A percentile compares a stretch with the other conserved stretches of the same genome.
Conservation (phyloP, 495 filamentous ascomycete genomes). For the Hypomontagnella monticulosa region DNA sequence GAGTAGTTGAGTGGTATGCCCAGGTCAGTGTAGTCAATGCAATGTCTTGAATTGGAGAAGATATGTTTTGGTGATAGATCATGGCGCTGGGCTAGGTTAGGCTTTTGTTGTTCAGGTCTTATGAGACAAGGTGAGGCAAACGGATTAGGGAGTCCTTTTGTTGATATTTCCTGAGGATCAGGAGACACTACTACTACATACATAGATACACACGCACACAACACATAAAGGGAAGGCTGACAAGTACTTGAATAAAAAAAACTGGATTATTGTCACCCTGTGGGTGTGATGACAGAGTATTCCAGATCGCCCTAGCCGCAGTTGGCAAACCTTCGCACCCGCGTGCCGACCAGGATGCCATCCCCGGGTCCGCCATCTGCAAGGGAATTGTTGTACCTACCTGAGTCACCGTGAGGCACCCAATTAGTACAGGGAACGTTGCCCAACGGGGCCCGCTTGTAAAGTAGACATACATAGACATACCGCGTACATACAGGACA, state of each 20-base stretch:
- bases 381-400: slow-evolving; percentile 41
- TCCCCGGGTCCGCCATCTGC: slow-evolving; percentile 39
- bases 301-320: slow-evolving; percentile 22
- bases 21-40: slow-evolving; percentile 27
- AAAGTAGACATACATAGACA: slow-evolving; percentile 7
- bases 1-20: slow-evolving; percentile 10
- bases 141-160: slow-evolving; percentile 30
- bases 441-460: slow-evolving; percentile 34
- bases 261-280: slow-evolving; percentile 21
- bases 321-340: slow-evolving; percentile 21
- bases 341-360: slow-evolving; percentile 40
- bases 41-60: slow-evolving; percentile 29
- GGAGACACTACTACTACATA: slow-evolving; percentile 22
- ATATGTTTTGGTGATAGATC: slow-evolving; percentile 34
- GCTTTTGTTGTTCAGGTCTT: slow-evolving; percentile 38
- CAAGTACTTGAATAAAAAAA: slow-evolving; percentile 31
- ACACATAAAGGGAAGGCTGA: slow-evolving; percentile 36
- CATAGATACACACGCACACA: background rate
- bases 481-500: slow-evolving; percentile 2
- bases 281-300: slow-evolving; percentile 27
- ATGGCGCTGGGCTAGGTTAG: slow-evolving; percentile 37
- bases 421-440: slow-evolving; percentile 40
- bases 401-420: slow-evolving; percentile 44
- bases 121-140: slow-evolving; percentile 45
- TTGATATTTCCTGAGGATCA: slow-evolving; percentile 34